Evolutionary conservation across 129 eudicot genomes (phyloP).

Genomic region (Pittosporum tobira): DNA sequence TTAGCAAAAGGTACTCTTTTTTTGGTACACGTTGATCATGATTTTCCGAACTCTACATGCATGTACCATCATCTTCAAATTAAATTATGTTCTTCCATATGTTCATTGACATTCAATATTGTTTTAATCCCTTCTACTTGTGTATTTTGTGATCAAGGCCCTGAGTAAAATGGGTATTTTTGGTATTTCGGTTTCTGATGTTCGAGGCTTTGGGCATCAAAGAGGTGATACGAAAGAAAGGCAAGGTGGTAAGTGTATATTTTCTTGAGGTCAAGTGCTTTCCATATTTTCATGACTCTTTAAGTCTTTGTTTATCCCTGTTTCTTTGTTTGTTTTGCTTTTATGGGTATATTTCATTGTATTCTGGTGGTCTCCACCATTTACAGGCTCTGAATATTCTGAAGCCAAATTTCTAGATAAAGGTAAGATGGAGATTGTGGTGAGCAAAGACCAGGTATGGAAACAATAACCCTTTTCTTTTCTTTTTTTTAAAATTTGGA

Average conservation of each 20-base stretch:
- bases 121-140: neutral
- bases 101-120: neutral
- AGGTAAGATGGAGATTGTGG: constrained; percentile 64
- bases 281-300: neutral
- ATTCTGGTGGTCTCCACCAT: neutral
- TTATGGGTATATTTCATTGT: neutral
- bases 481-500: neutral
- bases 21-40: too few species aligned
- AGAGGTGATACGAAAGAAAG: constrained; percentile 59
- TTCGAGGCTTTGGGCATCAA: constrained; percentile 65
- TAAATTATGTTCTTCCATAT: neutral
- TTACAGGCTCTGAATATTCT: constrained; percentile 55
- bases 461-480: neutral
- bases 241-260: constrained; percentile 45
- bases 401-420: constrained; percentile 49
- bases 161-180: constrained; percentile 56
- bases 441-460: constrained; percentile 55
- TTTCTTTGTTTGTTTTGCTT: constrained; percentile 1
- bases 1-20: too few species aligned
- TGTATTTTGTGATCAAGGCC: constrained; percentile 31
- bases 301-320: neutral
- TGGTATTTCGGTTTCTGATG: constrained; percentile 68
- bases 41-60: too few species aligned
- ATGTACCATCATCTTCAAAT: too few species aligned
- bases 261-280: neutral